Percentiles rank a stretch among this genome's conserved stretches.
Evolutionary conservation across 495 filamentous ascomycete genomes (phyloP).

Genomic region (Parachaetomium inaequale): DNA sequence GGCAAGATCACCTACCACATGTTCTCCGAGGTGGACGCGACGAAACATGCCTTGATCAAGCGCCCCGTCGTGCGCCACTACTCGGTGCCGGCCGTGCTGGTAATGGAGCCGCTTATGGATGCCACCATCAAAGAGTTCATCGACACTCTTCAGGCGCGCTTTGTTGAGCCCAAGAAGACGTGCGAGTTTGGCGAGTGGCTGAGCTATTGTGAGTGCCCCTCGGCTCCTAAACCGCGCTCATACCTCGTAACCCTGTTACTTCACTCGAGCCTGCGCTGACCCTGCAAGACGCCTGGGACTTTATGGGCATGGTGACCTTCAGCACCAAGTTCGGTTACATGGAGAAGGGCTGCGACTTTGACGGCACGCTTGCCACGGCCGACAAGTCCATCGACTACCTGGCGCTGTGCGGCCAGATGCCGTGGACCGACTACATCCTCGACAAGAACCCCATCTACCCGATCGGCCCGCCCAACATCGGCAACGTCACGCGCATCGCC

Average conservation of each 20-base stretch:
- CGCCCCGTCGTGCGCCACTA: constrained; percentile 38
- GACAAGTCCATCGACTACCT: constrained; percentile 29
- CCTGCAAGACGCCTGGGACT: constrained; percentile 35
- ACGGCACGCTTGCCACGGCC: constrained; percentile 24
- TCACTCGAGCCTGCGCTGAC: background rate
- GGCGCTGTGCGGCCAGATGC: constrained; percentile 30
- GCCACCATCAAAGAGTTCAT: constrained; percentile 30
- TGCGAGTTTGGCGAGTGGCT: constrained; percentile 32
- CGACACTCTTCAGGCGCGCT: constrained; percentile 32
- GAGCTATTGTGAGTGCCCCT: constrained; percentile 20
- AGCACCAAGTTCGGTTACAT: constrained; percentile 33
- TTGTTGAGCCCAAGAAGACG: constrained; percentile 11
- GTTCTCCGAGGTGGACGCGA: constrained; percentile 35
- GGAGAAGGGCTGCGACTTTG: constrained; percentile 25
- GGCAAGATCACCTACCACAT: constrained; percentile 40
- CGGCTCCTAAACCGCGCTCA: no score
- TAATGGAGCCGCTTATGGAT: constrained; percentile 36
- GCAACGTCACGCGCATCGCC: constrained; percentile 24
- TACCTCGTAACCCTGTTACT: background rate
- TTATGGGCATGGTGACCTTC: constrained; percentile 46
- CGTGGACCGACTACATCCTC: constrained; percentile 29
- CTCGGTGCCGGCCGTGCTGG: constrained; percentile 35
- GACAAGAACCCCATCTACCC: constrained; percentile 31
- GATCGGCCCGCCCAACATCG: constrained; percentile 25
- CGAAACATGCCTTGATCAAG: constrained; percentile 35